Percentiles rank a stretch among this genome's conserved stretches.
These are phyloP conservation scores for Colletotrichum endophyticum DNA, from an alignment of 2,329 filamentous ascomycete species.

Conservation along the genomic window DNA sequence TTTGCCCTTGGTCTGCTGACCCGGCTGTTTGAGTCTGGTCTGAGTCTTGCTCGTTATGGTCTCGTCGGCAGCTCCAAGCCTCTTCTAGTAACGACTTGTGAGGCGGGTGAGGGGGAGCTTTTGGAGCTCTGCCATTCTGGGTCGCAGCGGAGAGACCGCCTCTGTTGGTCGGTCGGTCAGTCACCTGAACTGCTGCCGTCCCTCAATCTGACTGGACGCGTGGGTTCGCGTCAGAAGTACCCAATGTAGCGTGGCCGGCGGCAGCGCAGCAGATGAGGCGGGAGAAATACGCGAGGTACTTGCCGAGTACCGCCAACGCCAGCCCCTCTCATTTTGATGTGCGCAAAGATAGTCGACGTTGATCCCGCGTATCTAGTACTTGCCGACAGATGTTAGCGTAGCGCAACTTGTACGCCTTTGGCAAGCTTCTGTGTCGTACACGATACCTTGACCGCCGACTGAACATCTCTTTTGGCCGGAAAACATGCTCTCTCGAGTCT, in stretches of 20 bases:
- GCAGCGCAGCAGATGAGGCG: background rate
- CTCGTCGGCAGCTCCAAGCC: constrained; percentile 5
- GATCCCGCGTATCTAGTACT: background rate
- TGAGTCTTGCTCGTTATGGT: background rate
- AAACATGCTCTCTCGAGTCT: background rate
- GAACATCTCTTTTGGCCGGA: background rate
- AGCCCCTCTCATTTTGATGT: background rate
- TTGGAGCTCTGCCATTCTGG: constrained; percentile 3
- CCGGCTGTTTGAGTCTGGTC: background rate
- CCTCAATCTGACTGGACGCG: background rate
- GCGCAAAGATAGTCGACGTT: background rate
- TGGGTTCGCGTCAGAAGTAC: background rate
- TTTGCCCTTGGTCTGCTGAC: constrained; percentile 8
- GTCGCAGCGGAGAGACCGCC: background rate
- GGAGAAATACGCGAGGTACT: background rate
- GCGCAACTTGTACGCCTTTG: background rate
- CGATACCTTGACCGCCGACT: background rate
- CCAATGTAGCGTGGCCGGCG: background rate
- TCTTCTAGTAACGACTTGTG: background rate
- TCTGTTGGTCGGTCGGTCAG: background rate
- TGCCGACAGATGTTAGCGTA: background rate
- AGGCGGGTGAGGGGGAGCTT: background rate
- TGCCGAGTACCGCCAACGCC: background rate
- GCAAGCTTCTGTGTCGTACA: background rate
- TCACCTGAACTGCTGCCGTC: background rate